These are phyloP conservation scores for Haplosporangium sp. DNA, from an alignment of 371 early-diverging fungal species.

Conservation along the genomic window DNA sequence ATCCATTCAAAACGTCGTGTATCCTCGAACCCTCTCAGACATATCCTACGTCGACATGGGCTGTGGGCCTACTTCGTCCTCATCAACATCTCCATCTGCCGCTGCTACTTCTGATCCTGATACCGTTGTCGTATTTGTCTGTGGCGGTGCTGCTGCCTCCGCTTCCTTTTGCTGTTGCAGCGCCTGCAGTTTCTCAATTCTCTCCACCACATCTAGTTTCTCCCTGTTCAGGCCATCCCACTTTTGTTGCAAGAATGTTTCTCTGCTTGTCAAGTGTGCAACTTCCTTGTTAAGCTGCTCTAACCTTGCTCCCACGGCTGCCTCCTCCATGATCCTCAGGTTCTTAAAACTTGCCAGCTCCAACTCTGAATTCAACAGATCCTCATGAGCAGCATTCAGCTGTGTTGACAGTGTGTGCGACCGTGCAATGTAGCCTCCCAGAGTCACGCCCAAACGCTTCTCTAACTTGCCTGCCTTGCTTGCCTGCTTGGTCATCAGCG, in stretches of 20 bases:
- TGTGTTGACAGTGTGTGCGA: slow-evolving; percentile 70
- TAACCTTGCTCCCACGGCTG: slow-evolving; percentile 75
- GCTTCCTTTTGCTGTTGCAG: slow-evolving; percentile 21
- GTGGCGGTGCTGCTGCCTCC: slow-evolving; percentile 1
- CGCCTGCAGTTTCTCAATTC: slow-evolving; percentile 46
- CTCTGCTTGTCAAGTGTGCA: slow-evolving; percentile 65
- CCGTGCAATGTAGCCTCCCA: slow-evolving; percentile 86
- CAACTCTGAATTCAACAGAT: slow-evolving; percentile 70
- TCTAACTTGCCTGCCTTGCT: slow-evolving; percentile 86
- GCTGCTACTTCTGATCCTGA: not conserved
- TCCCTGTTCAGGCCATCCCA: slow-evolving; percentile 74
- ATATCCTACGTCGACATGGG: too few species aligned
- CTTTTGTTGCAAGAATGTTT: slow-evolving; percentile 77
- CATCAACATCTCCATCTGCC: too few species aligned
- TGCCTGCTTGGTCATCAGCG: slow-evolving; percentile 82
- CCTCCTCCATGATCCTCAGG: slow-evolving; percentile 62
- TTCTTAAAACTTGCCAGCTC: slow-evolving; percentile 76
- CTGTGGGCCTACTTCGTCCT: too few species aligned
- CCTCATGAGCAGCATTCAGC: slow-evolving; percentile 69
- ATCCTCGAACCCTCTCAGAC: too few species aligned
- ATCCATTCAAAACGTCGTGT: too few species aligned
- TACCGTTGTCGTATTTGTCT: not conserved
- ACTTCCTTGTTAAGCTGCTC: slow-evolving; percentile 77
- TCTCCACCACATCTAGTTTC: slow-evolving; percentile 48
- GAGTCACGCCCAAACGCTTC: slow-evolving; percentile 78